phyloP scores from a whole-genome alignment of 176 grass and related monocot species.

The Pontederia paniculata region DNA sequence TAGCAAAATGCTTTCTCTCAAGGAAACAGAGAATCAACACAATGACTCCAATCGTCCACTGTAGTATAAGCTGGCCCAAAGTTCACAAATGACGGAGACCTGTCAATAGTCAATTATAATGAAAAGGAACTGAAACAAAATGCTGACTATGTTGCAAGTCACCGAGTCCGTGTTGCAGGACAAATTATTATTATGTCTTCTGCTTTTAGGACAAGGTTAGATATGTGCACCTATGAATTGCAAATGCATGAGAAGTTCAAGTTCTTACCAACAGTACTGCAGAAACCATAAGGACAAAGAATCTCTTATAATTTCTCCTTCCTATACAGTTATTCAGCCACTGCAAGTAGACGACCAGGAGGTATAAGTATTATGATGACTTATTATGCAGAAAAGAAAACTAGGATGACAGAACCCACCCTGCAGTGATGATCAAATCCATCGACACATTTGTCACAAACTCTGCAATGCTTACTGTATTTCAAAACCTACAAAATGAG shows the following conservation, averaged over 20 bases:
- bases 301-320: conserved; percentile 82
- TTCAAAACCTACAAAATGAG: conserved; percentile 59
- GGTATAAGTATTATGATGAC: background rate
- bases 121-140: conserved; percentile 30
- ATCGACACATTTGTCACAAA: conserved; percentile 97
- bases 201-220: too few relatives aligned
- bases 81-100: conserved; percentile 48
- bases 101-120: conserved; percentile 66
- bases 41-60: conserved; percentile 59
- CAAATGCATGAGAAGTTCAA: background rate
- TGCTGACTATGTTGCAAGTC: conserved; percentile 22
- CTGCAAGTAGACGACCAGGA: conserved; percentile 23
- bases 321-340: conserved; percentile 99
- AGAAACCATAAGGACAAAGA: conserved; percentile 80
- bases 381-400: conserved; percentile 11
- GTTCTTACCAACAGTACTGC: conserved; percentile 68
- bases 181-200: background rate
- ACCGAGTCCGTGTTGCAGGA: background rate
- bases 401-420: conserved; percentile 28
- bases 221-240: background rate
- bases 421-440: conserved; percentile 99
- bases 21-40: conserved; percentile 86
- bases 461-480: conserved; percentile 97
- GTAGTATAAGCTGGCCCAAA: conserved; percentile 88
- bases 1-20: conserved; percentile 53